Percentiles rank a stretch among this genome's conserved stretches.
Conservation (phyloP, 805 yeast genomes). For the Cyberlindnera sargentensis region DNA sequence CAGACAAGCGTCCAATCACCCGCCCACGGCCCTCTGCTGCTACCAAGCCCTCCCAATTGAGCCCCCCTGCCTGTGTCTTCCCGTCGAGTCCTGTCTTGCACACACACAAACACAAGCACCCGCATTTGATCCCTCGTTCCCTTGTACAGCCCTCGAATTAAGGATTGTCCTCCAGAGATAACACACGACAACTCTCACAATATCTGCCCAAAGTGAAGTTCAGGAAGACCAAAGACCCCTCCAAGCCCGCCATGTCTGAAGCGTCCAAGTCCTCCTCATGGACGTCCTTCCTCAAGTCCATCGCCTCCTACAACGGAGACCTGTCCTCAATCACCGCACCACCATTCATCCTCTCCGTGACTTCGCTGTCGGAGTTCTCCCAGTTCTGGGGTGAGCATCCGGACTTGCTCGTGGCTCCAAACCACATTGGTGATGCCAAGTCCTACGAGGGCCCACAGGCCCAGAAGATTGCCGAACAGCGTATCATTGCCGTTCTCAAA, state of each 20-base stretch:
- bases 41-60: no score
- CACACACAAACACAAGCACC: no score
- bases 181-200: background rate
- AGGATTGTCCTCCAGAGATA: background rate
- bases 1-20: no score
- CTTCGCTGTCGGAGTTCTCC: slow-evolving; percentile 84
- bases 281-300: slow-evolving; percentile 85
- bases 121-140: no score
- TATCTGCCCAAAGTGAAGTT: slow-evolving; percentile 17
- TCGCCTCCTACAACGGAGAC: slow-evolving; percentile 91
- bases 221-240: slow-evolving; percentile 8
- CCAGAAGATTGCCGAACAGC: slow-evolving; percentile 47
- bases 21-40: no score
- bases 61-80: no score
- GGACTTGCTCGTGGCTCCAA: slow-evolving; percentile 72
- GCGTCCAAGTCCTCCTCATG: slow-evolving; percentile 48
- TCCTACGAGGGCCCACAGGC: slow-evolving; percentile 14
- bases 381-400: slow-evolving; percentile 96
- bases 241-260: slow-evolving; percentile 3
- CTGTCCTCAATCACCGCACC: slow-evolving; percentile 94
- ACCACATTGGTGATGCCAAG: slow-evolving; percentile 34
- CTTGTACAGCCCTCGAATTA: no score
- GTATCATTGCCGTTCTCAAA: slow-evolving; percentile 75
- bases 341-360: slow-evolving; percentile 89
- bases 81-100: no score